A percentile compares a stretch with the other conserved stretches of the same genome.
Conservation (phyloP, 768 basidiomycete species). For the Kwoniella botswanensis region DNA sequence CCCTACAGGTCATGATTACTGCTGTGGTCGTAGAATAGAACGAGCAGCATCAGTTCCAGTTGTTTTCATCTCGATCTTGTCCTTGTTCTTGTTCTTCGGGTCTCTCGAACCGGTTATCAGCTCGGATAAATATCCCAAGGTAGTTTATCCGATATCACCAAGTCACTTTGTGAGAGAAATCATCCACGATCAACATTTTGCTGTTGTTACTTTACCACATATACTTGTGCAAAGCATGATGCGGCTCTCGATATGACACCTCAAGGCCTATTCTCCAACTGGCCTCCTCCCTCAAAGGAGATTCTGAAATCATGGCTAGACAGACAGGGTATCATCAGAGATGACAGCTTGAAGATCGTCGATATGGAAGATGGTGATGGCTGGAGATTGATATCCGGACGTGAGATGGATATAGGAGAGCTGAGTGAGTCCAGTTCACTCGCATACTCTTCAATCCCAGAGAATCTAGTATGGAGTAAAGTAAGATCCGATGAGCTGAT, state of each 20-base stretch:
- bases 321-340: conserved; percentile 3
- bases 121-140: background rate
- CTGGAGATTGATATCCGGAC: conserved; percentile 25
- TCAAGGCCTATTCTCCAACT: conserved; percentile 23
- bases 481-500: no score
- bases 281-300: conserved; percentile 23
- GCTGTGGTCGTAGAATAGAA: background rate
- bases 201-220: no score
- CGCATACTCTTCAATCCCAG: background rate
- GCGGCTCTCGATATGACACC: conserved; percentile 1
- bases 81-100: background rate
- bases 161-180: background rate
- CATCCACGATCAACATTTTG: no score
- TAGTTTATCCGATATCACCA: conserved; percentile 1
- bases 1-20: no score
- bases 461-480: background rate
- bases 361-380: conserved; percentile 34
- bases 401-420: conserved; percentile 28
- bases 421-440: conserved; percentile 21
- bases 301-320: conserved; percentile 27
- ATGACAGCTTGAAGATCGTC: conserved; percentile 12
- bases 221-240: background rate
- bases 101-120: background rate
- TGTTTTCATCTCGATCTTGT: background rate
- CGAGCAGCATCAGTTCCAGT: background rate